Evolutionary conservation across 2,329 filamentous ascomycete genomes (phyloP), one percentile per base, ranked within the genome.

Genomic region (Hirsutella thompsonii): DNA sequence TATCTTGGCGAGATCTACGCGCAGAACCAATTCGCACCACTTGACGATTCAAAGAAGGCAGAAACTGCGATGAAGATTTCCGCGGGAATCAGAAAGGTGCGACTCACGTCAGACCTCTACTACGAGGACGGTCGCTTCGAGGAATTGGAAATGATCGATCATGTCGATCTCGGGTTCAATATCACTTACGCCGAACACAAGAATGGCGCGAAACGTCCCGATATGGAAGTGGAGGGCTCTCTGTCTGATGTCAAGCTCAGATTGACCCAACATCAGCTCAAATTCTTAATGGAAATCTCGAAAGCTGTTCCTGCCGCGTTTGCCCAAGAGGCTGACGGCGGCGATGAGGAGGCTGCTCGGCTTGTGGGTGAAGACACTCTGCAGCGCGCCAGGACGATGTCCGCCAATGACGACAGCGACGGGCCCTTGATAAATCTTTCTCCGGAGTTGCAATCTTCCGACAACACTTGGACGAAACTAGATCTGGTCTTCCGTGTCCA

Each of bases 1-100:
- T 93, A 96, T 53, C 67, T 99, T 3, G 92, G 92, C 63, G 93
- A 98, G 57, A 95, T 99, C 20, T 98, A 96, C 55, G 89, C 86
- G 0, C 88, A 89, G 60, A 98, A 98, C 59, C 84, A 81, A 47
- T 98, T 99, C 55, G 76, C 82, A 1, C 83, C 85, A 0, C 65
- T 96, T 3, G 83, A 93, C 47, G 87, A 94, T 44, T 79, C 79
- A 0, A 69, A 83, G 50, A 64, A 78, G 23, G 74, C 83, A 0
- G 75, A 81, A 3, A 79, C 85, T 44, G 86, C 86, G 26, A 98
- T 94, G 70, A 88, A 93, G 56, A 74, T 98, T 14, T 83, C 84
- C 2, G 82, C 88, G 16, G 92, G 92, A 19, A 90, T 99, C 49
- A 78, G 90, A 41, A 94, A 98, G 46, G 87, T 95, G 45, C 80